phyloP scores from a whole-genome alignment of 2,329 filamentous ascomycete species.

The Beauveria pseudobassiana region DNA sequence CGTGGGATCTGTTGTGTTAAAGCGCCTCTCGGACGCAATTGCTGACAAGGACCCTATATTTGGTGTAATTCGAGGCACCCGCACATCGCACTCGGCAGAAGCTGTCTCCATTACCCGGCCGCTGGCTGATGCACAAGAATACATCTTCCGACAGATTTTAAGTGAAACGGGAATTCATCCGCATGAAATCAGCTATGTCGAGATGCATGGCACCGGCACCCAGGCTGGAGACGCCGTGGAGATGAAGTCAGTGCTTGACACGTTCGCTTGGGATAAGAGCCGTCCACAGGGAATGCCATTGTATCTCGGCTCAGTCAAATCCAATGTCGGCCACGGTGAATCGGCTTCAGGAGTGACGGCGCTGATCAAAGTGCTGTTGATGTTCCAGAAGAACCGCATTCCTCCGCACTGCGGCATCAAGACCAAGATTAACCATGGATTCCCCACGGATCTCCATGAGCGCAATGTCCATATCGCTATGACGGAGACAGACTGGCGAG shows the following conservation, averaged over 20 bases:
- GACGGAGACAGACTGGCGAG: slow-evolving; percentile 27
- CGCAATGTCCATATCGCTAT: slow-evolving; percentile 33
- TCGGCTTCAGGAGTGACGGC: slow-evolving; percentile 33
- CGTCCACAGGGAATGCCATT: slow-evolving; percentile 27
- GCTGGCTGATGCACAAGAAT: slow-evolving; percentile 54
- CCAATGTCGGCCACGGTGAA: slow-evolving; percentile 44
- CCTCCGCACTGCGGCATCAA: slow-evolving; percentile 49
- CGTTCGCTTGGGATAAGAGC: slow-evolving; percentile 46
- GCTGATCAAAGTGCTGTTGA: slow-evolving; percentile 41
- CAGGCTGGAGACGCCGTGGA: slow-evolving; percentile 37
- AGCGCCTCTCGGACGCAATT: slow-evolving; percentile 37
- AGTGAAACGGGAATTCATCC: slow-evolving; percentile 49
- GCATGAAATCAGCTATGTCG: slow-evolving; percentile 40
- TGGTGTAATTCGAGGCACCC: slow-evolving; percentile 53
- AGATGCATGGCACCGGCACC: slow-evolving; percentile 39
- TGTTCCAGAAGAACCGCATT: slow-evolving; percentile 40
- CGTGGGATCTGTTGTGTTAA: slow-evolving; percentile 40
- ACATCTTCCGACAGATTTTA: slow-evolving; percentile 50
- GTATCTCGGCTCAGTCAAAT: slow-evolving; percentile 40
- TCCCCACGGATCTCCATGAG: slow-evolving; percentile 33
- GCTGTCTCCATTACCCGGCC: slow-evolving; percentile 66
- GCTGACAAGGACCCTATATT: slow-evolving; percentile 59
- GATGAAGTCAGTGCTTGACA: slow-evolving; percentile 50
- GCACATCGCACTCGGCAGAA: slow-evolving; percentile 66
- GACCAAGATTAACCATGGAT: slow-evolving; percentile 34